Evolutionary conservation across 2,329 filamentous ascomycete genomes (phyloP).

Genomic region (Camillea tinctor): DNA sequence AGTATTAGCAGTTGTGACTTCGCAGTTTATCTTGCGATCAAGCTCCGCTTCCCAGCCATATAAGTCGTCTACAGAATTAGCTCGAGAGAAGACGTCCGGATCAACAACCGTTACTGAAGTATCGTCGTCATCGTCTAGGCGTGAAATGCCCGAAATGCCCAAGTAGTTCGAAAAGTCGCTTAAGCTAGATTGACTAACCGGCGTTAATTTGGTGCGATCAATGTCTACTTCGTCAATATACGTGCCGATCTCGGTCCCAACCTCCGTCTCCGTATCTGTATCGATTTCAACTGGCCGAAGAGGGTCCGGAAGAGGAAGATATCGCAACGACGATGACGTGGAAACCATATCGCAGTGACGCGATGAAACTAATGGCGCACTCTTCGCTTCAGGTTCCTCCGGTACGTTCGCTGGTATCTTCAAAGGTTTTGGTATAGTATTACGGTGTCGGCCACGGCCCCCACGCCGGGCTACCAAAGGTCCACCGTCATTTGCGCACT

Average conservation of each 20-base stretch:
- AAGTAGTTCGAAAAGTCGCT: slow-evolving; percentile 41
- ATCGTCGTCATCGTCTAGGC: slow-evolving; percentile 29
- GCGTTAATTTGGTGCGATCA: slow-evolving; percentile 31
- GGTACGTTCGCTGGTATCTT: slow-evolving; percentile 31
- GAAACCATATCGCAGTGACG: slow-evolving; percentile 7
- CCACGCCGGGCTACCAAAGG: slow-evolving; percentile 22
- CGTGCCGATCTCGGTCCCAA: slow-evolving; percentile 17
- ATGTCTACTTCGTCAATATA: slow-evolving; percentile 12
- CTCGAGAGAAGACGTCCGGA: slow-evolving; percentile 27
- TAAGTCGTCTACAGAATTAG: slow-evolving; percentile 38
- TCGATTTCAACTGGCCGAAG: slow-evolving; percentile 23
- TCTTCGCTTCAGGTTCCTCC: slow-evolving; percentile 24
- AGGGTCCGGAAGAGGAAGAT: slow-evolving; percentile 18
- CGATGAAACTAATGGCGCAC: slow-evolving; percentile 20
- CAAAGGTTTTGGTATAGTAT: slow-evolving; percentile 27
- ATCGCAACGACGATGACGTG: slow-evolving; percentile 15
- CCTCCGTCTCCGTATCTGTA: slow-evolving; percentile 28
- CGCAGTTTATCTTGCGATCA: slow-evolving; percentile 30
- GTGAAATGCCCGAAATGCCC: slow-evolving; percentile 33
- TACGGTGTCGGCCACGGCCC: slow-evolving; percentile 26
- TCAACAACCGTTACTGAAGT: slow-evolving; percentile 26
- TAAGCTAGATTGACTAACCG: slow-evolving; percentile 30
- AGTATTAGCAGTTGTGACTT: slow-evolving; percentile 16
- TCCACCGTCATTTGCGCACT: slow-evolving; percentile 26
- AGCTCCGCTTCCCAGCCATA: slow-evolving; percentile 57